Evolutionary conservation across 129 eudicot species (phyloP), one percentile per base, ranked within the genome.

Genomic region (Flaveria robusta): DNA sequence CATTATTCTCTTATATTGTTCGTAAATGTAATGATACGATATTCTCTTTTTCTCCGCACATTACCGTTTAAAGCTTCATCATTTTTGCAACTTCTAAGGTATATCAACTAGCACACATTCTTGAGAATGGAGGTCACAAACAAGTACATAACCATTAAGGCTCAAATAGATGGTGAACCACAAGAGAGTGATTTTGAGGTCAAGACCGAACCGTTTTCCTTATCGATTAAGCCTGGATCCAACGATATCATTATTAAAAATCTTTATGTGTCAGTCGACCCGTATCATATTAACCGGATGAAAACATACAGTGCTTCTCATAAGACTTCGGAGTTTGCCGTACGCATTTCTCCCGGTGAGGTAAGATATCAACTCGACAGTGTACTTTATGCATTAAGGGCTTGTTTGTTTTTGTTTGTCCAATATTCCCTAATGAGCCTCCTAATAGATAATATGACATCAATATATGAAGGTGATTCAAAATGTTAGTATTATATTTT

Each of bases 231-330:
- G 22, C 55, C 85, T 10, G 91, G 79, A 9, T 72, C 82, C 4
- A 81, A 81, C 9, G 85, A 76, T 50, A 82, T 92, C 60, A 37
- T 92, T 7, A 87, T 92, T 7, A 87, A 92, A 65, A 84, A 85
- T 80, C 80, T 92, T 7, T 87, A 89, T 31, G 81, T 92, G 24
- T 92, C 96, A 0, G 84, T 92, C 46, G 98, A 92, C 71, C 96
- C 93, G 0, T 89, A 87, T 74, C 93, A 92, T 26, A 9, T 92
- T 27, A 92, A 92, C 74, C 83, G 98, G 13, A 89, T 92, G 98
- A 92, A 92, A 81, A 74, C 66, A 15, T 26, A 20, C 2, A 88
- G 94, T 73, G 79, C 88, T 62, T 86, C 94, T 2, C 96, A 88
- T 49, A 81, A 72, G 14, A 56, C 91, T 9, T 70, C 84, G 1